Evolutionary conservation across 176 grass and related monocot genomes (phyloP).

Genomic region (Oryza rufipogon): DNA sequence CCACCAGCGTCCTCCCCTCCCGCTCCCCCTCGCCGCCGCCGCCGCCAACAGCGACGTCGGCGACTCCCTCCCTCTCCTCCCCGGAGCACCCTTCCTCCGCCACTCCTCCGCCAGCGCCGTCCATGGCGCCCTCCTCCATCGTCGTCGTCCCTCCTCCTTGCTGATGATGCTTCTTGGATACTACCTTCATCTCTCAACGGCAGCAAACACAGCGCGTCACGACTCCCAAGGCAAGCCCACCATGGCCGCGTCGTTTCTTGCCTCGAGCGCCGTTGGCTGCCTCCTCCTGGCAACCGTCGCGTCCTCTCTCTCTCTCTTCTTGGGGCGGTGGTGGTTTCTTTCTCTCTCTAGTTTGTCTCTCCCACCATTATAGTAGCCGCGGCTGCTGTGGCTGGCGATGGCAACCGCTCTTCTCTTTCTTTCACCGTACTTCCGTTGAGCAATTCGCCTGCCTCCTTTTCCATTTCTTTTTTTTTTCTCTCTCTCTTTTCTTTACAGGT

Average conservation of each 20-base stretch:
- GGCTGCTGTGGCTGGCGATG: background rate
- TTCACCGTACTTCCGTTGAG: slow-evolving; percentile 28
- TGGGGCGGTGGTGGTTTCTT: background rate
- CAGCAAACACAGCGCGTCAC: background rate
- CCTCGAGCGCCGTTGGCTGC: slow-evolving; percentile 23
- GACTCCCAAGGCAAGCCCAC: slow-evolving; percentile 18
- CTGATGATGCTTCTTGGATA: slow-evolving; percentile 33
- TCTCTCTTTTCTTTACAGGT: background rate
- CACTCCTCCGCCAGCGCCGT: background rate
- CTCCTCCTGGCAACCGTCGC: slow-evolving; percentile 41
- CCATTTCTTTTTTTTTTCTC: no score
- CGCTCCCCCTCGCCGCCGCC: background rate
- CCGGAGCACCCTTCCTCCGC: background rate
- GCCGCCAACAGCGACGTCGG: background rate
- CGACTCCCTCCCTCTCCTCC: background rate
- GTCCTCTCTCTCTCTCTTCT: background rate
- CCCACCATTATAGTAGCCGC: background rate
- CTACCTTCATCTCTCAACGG: slow-evolving; percentile 42
- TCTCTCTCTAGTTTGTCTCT: background rate
- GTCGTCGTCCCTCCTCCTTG: background rate
- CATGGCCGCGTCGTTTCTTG: slow-evolving; percentile 23
- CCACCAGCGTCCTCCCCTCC: slow-evolving; percentile 69
- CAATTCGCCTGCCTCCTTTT: slow-evolving; percentile 9
- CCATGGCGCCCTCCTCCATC: slow-evolving; percentile 12
- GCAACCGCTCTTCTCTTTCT: slow-evolving; percentile 21